Conservation (phyloP, 1,139 yeast species). For the Wickerhamomyces sp. region DNA sequence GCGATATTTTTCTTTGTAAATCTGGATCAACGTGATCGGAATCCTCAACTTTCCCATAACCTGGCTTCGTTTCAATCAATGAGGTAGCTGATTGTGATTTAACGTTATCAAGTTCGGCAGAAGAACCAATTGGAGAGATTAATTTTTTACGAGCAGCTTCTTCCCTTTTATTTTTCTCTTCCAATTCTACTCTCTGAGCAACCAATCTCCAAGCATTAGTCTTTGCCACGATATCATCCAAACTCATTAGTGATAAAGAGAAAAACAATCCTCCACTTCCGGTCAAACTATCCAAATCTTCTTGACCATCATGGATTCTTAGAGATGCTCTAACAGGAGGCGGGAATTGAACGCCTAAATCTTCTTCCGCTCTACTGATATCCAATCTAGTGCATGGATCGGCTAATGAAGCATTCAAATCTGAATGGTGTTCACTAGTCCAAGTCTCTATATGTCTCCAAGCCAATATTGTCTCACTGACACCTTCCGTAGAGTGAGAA, state of each 20-base stretch:
- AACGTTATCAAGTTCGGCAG: conserved; percentile 12
- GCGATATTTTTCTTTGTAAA: conserved; percentile 21
- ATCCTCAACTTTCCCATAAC: conserved; percentile 22
- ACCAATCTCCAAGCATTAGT: conserved; percentile 68
- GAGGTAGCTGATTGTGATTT: conserved; percentile 13
- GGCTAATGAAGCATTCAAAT: conserved; percentile 50
- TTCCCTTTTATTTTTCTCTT: conserved; percentile 10
- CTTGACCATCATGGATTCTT: conserved; percentile 67
- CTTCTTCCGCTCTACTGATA: conserved; percentile 59
- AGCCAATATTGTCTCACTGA: conserved; percentile 57
- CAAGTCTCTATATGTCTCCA: conserved; percentile 69
- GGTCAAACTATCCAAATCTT: conserved; percentile 41
- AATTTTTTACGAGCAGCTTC: conserved; percentile 14
- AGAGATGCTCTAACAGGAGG: conserved; percentile 54
- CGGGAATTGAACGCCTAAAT: conserved; percentile 53
- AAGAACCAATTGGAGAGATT: conserved; percentile 22
- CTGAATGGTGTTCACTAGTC: conserved; percentile 51
- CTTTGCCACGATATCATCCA: conserved; percentile 60
- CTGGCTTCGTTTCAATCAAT: conserved; percentile 21
- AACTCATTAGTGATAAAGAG: conserved; percentile 59
- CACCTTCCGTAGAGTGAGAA: conserved; percentile 41
- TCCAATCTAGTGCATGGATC: conserved; percentile 63
- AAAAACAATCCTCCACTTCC: conserved; percentile 58
- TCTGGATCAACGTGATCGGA: conserved; percentile 24
- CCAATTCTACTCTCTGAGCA: conserved; percentile 39